Evolutionary conservation across 495 filamentous ascomycete species (phyloP).

Genomic region (Talaromyces nanjingensis): DNA sequence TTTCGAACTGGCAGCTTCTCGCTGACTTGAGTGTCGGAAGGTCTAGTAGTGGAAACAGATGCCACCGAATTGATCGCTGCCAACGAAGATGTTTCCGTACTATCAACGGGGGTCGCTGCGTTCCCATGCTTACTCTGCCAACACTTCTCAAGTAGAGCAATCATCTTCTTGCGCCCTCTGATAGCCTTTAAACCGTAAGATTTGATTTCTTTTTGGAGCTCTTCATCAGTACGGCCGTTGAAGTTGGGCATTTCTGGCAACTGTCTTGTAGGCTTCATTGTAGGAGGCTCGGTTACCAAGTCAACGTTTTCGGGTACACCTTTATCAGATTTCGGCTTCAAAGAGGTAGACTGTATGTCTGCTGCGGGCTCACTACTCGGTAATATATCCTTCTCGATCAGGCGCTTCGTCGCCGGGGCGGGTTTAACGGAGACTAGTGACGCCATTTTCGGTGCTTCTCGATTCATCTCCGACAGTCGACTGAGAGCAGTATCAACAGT

Average conservation of each 20-base stretch:
- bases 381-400: neutral
- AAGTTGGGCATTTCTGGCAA: conserved; percentile 50
- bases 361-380: neutral
- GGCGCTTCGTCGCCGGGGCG: neutral
- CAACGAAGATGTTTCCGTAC: neutral
- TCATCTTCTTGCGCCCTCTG: conserved; percentile 63
- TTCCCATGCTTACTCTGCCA: conserved; percentile 50
- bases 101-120: neutral
- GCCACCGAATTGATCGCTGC: neutral
- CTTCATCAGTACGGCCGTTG: conserved; percentile 52
- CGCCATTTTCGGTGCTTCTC: neutral
- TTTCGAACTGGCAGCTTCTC: neutral
- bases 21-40: neutral
- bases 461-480: neutral
- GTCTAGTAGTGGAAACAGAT: neutral
- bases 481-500: conserved; percentile 4
- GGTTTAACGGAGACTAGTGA: neutral
- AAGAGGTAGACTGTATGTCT: neutral
- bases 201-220: conserved; percentile 55
- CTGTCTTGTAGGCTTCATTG: conserved; percentile 2
- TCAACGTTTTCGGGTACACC: neutral
- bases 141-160: conserved; percentile 63
- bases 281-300: neutral
- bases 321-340: neutral
- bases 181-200: conserved; percentile 71